These are phyloP conservation scores for Neopestalotiopsis clavispora DNA, from an alignment of 2,329 filamentous ascomycete species.

Conservation along the genomic window DNA sequence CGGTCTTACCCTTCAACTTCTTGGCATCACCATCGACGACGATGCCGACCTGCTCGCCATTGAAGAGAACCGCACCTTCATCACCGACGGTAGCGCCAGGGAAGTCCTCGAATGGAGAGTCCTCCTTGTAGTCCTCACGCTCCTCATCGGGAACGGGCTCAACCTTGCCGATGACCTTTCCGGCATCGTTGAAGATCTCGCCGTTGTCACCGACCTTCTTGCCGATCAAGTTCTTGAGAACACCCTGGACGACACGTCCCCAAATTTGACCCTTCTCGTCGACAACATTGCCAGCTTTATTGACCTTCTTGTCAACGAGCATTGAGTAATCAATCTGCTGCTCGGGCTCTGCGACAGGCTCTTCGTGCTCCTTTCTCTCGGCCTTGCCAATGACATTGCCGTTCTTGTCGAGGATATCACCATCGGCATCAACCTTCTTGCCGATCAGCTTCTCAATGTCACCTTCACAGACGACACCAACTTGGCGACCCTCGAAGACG, in stretches of 20 bases:
- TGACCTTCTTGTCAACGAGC: conserved; percentile 60
- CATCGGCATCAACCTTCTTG: conserved; percentile 41
- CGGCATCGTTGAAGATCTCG: conserved; percentile 73
- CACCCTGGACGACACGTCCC: conserved; percentile 68
- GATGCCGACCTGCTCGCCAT: conserved; percentile 62
- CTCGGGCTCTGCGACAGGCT: conserved; percentile 29
- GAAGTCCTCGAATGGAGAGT: conserved; percentile 63
- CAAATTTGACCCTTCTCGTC: conserved; percentile 58
- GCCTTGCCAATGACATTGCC: conserved; percentile 40
- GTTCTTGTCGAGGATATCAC: conserved; percentile 41
- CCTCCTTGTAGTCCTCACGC: conserved; percentile 51
- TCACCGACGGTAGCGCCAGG: conserved; percentile 57
- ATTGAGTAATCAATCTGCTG: conserved; percentile 49
- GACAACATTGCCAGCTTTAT: conserved; percentile 64
- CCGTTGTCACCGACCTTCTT: conserved; percentile 69
- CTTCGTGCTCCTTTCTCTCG: conserved; percentile 39
- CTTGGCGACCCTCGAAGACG: conserved; percentile 41
- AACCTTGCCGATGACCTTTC: conserved; percentile 69
- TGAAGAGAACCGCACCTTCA: conserved; percentile 56
- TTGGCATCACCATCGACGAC: conserved; percentile 68
- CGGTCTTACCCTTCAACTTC: conserved; percentile 66
- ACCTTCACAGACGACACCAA: conserved; percentile 44
- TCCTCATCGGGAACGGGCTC: conserved; percentile 66
- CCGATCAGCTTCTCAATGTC: conserved; percentile 39
- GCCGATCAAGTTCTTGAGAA: conserved; percentile 66